phyloP scores from a whole-genome alignment of 805 yeast genomes.

The Yarrowia sp. region DNA sequence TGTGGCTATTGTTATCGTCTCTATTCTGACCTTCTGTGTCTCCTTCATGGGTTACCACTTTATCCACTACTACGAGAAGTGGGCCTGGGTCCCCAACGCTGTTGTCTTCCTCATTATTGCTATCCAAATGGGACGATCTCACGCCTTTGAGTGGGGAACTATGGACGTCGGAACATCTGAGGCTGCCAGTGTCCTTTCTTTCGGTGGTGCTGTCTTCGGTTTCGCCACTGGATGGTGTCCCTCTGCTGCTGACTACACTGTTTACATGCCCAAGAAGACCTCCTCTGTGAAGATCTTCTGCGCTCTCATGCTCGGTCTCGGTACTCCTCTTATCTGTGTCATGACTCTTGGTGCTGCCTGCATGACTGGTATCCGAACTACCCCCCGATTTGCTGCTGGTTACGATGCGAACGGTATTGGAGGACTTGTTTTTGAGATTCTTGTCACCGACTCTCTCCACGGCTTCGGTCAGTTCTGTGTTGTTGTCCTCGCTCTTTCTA shows the following conservation, averaged over 20 bases:
- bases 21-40: conserved; percentile 61
- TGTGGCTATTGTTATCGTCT: conserved; percentile 82
- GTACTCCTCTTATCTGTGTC: conserved; percentile 65
- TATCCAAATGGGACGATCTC: conserved; percentile 66
- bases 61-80: conserved; percentile 78
- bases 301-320: conserved; percentile 60
- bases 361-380: conserved; percentile 59
- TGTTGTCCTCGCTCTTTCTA: conserved; percentile 78
- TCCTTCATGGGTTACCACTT: conserved; percentile 81
- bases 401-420: conserved; percentile 62
- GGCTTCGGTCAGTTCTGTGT: conserved; percentile 89
- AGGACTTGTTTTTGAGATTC: conserved; percentile 75
- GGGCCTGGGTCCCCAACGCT: conserved; percentile 82
- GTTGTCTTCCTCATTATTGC: conserved; percentile 72
- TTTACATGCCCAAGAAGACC: conserved; percentile 70
- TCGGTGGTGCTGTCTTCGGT: conserved; percentile 80
- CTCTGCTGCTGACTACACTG: conserved; percentile 88
- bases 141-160: conserved; percentile 56
- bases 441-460: conserved; percentile 75
- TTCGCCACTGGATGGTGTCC: conserved; percentile 95
- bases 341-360: conserved; percentile 85
- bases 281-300: conserved; percentile 58
- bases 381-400: conserved; percentile 45
- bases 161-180: conserved; percentile 58
- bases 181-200: conserved; percentile 74